Evolutionary conservation across 352 stramenopile species (phyloP).

Genomic region (Phytopythium delawarense): DNA sequence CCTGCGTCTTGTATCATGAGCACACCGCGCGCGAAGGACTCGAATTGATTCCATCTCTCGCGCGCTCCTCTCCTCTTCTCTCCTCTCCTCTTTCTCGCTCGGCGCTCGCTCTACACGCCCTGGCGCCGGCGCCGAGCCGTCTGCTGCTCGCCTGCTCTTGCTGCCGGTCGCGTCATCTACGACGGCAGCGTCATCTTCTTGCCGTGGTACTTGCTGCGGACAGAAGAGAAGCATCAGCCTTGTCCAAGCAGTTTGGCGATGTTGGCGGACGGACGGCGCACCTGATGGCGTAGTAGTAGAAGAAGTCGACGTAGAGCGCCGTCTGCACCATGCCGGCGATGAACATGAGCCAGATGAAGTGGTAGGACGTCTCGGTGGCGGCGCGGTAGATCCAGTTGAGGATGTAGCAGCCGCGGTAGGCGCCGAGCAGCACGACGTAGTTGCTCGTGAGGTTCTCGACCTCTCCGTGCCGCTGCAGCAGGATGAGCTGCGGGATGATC

Average conservation of each 20-base stretch:
- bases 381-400: constrained; percentile 99
- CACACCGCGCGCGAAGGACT: not conserved
- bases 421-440: constrained; percentile 98
- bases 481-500: constrained; percentile 99
- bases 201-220: constrained; percentile 81
- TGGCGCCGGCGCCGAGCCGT: not conserved
- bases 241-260: no score
- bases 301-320: constrained; percentile 99
- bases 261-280: constrained; percentile 12
- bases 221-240: not conserved
- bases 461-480: constrained; percentile 97
- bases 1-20: constrained; percentile 4
- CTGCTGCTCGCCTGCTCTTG: not conserved
- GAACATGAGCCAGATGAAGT: constrained; percentile 98
- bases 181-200: constrained; percentile 89
- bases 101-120: constrained; percentile 6
- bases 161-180: constrained; percentile 30
- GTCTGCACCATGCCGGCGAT: constrained; percentile 98
- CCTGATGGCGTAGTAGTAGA: constrained; percentile 99
- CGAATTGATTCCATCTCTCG: constrained; percentile 16
- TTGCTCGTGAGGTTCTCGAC: constrained; percentile 99
- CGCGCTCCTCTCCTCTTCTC: constrained; percentile 11
- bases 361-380: constrained; percentile 94
- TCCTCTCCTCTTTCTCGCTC: constrained; percentile 2
- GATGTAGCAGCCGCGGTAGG: constrained; percentile 98